Evolutionary conservation across 2,329 filamentous ascomycete species (phyloP).

Genomic region (Fonsecaea nubica): DNA sequence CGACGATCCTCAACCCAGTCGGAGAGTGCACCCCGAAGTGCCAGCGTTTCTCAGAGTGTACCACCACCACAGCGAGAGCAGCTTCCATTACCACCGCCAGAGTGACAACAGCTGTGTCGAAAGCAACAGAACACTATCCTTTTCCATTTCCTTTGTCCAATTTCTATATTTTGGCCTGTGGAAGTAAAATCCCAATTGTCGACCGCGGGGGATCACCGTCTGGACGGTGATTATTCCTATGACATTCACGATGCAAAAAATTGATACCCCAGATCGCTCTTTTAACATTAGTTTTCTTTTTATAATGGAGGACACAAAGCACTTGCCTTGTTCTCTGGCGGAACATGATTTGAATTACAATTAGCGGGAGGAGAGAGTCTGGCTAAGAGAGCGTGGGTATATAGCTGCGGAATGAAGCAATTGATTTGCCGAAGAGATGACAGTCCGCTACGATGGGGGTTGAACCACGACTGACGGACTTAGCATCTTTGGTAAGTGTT

Average conservation of each 20-base stretch:
- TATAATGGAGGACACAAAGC: constrained; percentile 10
- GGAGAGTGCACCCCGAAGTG: constrained; percentile 41
- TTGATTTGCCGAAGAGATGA: constrained; percentile 27
- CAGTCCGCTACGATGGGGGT: not conserved
- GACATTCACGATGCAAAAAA: constrained; percentile 29
- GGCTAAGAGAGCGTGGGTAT: constrained; percentile 10
- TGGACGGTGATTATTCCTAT: constrained; percentile 15
- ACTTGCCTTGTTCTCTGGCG: not conserved
- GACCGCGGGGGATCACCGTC: constrained; percentile 12
- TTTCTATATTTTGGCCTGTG: constrained; percentile 19
- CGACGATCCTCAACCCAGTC: constrained; percentile 62
- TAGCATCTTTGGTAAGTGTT: constrained; percentile 18
- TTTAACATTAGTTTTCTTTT: constrained; percentile 15
- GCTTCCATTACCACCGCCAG: constrained; percentile 9
- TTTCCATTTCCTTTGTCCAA: constrained; percentile 26
- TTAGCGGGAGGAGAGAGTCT: constrained; percentile 2
- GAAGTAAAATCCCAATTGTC: constrained; percentile 1
- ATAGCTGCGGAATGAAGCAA: constrained; percentile 23
- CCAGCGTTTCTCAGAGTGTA: constrained; percentile 23
- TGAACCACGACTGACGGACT: constrained; percentile 14
- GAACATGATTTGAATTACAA: constrained; percentile 17
- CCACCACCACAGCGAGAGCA: constrained; percentile 20
- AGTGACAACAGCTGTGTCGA: constrained; percentile 7
- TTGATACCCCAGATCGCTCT: constrained; percentile 32
- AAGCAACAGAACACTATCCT: constrained; percentile 2